Conservation (phyloP, 164 flowering plant genomes). For the Santalum album region DNA sequence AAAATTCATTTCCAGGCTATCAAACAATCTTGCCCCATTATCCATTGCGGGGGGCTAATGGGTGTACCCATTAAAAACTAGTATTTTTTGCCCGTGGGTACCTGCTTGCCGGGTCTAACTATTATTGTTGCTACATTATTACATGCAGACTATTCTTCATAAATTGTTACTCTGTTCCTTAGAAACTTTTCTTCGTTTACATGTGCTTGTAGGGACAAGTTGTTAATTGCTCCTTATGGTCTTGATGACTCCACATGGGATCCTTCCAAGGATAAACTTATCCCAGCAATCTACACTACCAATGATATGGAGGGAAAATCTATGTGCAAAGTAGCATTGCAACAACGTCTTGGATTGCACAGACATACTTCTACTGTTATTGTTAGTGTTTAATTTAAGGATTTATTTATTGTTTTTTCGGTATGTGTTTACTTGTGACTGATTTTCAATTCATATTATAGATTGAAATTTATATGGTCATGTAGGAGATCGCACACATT, state of each 20-base stretch:
- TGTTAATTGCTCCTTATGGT: constrained; percentile 55
- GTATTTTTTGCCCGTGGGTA: too few relatives aligned
- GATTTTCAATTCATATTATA: background rate
- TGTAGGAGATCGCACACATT: background rate
- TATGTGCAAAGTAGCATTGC: constrained; percentile 52
- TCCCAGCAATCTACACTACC: constrained; percentile 43
- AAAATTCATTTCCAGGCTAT: too few relatives aligned
- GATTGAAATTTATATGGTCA: background rate
- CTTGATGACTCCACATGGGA: constrained; percentile 61
- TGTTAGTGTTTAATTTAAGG: constrained; percentile 28
- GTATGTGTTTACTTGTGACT: too few relatives aligned
- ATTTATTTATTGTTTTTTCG: background rate
- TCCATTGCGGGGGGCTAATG: too few relatives aligned
- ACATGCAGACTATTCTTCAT: background rate
- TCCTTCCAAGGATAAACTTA: constrained; percentile 56
- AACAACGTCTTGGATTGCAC: constrained; percentile 37
- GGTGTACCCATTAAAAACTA: too few relatives aligned
- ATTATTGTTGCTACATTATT: background rate
- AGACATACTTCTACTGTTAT: constrained; percentile 28
- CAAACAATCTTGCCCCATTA: too few relatives aligned
- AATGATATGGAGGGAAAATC: constrained; percentile 55
- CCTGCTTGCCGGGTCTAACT: too few relatives aligned
- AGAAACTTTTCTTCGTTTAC: background rate
- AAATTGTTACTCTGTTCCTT: background rate
- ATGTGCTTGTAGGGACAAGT: constrained; percentile 48